A percentile compares a stretch with the other conserved stretches of the same genome.
Evolutionary conservation across 1,139 yeast genomes (phyloP).

Genomic region (Pichia norvegensis): DNA sequence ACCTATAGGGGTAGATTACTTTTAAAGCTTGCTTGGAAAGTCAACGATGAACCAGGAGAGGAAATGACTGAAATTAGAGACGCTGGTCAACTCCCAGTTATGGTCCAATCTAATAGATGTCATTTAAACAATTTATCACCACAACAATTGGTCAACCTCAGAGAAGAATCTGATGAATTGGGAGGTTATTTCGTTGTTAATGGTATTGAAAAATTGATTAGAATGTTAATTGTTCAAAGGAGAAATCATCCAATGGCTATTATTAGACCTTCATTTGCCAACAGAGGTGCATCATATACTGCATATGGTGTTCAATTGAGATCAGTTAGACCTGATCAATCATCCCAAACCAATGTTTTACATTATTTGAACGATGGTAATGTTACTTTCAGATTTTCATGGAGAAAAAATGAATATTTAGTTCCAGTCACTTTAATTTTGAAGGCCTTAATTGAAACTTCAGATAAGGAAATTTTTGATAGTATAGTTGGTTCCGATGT

Average conservation of each 20-base stretch:
- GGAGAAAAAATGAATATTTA: constrained; percentile 93
- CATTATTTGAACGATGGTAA: constrained; percentile 95
- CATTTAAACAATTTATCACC: constrained; percentile 83
- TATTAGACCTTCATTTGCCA: constrained; percentile 87
- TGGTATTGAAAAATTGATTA: constrained; percentile 91
- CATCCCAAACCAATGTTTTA: constrained; percentile 92
- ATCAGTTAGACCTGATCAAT: constrained; percentile 92
- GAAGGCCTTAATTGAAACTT: constrained; percentile 84
- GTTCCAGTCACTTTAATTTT: constrained; percentile 90
- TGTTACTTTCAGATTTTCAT: constrained; percentile 90
- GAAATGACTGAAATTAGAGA: constrained; percentile 78
- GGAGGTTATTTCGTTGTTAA: constrained; percentile 96
- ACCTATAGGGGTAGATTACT: constrained; percentile 68
- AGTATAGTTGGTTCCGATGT: constrained; percentile 89
- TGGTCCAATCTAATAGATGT: constrained; percentile 86
- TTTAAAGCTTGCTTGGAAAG: constrained; percentile 74
- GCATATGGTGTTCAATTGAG: constrained; percentile 91
- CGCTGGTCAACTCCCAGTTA: constrained; percentile 85
- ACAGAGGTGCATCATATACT: constrained; percentile 88
- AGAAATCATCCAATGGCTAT: constrained; percentile 98
- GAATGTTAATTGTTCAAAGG: constrained; percentile 97
- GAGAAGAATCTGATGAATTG: constrained; percentile 91
- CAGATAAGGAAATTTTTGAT: constrained; percentile 91
- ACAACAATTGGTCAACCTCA: constrained; percentile 61
- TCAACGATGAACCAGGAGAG: constrained; percentile 63